Conservation (phyloP, 495 filamentous ascomycete genomes). For the Glutinoglossum americanum region DNA sequence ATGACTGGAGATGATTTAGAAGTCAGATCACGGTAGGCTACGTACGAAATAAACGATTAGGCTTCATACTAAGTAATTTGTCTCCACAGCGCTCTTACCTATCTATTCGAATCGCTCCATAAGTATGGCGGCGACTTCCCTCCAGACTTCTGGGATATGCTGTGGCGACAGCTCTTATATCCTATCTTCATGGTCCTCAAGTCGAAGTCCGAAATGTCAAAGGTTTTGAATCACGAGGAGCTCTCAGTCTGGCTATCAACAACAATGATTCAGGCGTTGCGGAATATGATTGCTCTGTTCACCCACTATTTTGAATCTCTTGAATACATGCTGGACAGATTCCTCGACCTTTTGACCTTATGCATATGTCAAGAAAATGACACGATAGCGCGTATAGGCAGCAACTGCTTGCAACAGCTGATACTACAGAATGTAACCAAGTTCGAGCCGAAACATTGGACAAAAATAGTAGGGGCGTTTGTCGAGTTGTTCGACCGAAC, state of each 20-base stretch:
- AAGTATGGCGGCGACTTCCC: conserved; percentile 83
- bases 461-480: conserved; percentile 81
- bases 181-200: conserved; percentile 97
- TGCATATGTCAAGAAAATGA: conserved; percentile 99
- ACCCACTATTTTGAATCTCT: conserved; percentile 93
- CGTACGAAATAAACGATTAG: background rate
- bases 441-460: conserved; percentile 72
- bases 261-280: conserved; percentile 95
- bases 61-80: conserved; percentile 1
- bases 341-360: conserved; percentile 75
- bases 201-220: conserved; percentile 86
- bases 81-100: conserved; percentile 55
- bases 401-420: conserved; percentile 88
- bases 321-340: conserved; percentile 91
- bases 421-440: conserved; percentile 91
- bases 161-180: conserved; percentile 90
- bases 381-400: conserved; percentile 91
- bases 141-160: conserved; percentile 88
- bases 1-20: conserved; percentile 99
- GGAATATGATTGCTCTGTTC: conserved; percentile 96
- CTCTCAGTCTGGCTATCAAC: conserved; percentile 98
- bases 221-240: conserved; percentile 82
- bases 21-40: conserved; percentile 46
- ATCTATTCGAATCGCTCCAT: conserved; percentile 85
- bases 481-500: conserved; percentile 88